Conservation (phyloP, 768 basidiomycete genomes). For the Kwoniella sp. region DNA sequence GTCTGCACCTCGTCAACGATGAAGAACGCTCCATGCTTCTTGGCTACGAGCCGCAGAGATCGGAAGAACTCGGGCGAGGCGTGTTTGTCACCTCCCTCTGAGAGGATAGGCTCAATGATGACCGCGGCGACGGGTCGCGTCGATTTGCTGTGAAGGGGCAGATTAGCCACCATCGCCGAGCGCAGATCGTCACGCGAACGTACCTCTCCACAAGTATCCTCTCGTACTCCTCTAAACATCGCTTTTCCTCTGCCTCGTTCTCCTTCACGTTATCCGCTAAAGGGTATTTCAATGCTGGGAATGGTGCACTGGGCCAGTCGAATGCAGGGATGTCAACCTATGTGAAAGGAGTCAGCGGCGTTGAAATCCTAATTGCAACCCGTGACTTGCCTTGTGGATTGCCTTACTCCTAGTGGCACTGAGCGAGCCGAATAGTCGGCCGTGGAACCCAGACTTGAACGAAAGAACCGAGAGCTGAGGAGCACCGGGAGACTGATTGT, state of each 20-base stretch:
- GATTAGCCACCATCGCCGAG: not conserved
- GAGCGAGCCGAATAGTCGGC: slow-evolving; percentile 52
- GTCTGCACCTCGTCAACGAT: slow-evolving; percentile 54
- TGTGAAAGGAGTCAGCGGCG: not conserved
- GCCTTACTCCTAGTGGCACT: slow-evolving; percentile 52
- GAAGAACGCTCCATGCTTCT: slow-evolving; percentile 51
- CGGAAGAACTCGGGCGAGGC: slow-evolving; percentile 52
- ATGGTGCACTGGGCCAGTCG: slow-evolving; percentile 52
- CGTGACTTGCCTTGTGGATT: slow-evolving; percentile 50
- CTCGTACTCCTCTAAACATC: slow-evolving; percentile 46
- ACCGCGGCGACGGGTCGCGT: slow-evolving; percentile 52
- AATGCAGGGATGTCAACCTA: slow-evolving; percentile 53
- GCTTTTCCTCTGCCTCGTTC: slow-evolving; percentile 50
- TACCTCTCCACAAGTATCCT: slow-evolving; percentile 40
- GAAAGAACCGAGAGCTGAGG: slow-evolving; percentile 51
- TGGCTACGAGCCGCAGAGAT: slow-evolving; percentile 47
- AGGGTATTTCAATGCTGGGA: slow-evolving; percentile 53
- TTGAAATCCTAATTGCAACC: not conserved
- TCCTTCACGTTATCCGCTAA: slow-evolving; percentile 47
- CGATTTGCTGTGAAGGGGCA: slow-evolving; percentile 29
- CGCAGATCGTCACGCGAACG: slow-evolving; percentile 1
- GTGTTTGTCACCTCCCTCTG: slow-evolving; percentile 54
- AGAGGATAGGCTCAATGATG: slow-evolving; percentile 53
- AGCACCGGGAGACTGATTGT: slow-evolving; percentile 50
- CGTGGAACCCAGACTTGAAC: slow-evolving; percentile 53